Conservation (phyloP, 257 asterid species). For the Verbena officinalis region DNA sequence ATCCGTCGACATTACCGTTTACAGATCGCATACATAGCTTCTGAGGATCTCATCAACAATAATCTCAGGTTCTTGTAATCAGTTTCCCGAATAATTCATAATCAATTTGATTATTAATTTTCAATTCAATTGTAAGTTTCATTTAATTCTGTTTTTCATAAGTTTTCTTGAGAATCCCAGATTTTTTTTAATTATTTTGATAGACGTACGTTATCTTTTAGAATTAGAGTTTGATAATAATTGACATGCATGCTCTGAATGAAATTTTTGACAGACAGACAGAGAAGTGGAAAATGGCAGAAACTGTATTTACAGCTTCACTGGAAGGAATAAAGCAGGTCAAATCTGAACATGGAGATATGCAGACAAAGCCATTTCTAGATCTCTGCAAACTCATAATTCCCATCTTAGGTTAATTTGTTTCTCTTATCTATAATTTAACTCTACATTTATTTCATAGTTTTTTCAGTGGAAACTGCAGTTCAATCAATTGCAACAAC, state of each 20-base stretch:
- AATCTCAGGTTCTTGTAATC: constrained; percentile 29
- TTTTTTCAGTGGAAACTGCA: no score
- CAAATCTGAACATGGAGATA: constrained; percentile 72
- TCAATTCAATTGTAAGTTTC: no score
- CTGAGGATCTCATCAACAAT: background rate
- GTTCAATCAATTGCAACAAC: no score
- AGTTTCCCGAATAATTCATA: background rate
- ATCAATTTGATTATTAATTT: background rate
- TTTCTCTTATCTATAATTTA: no score
- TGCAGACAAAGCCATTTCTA: constrained; percentile 73
- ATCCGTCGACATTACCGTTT: background rate
- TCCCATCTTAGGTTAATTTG: constrained; percentile 89
- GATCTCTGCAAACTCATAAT: constrained; percentile 76
- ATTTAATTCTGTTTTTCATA: background rate
- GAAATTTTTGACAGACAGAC: constrained; percentile 15
- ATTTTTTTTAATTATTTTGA: background rate
- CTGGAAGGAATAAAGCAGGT: constrained; percentile 67
- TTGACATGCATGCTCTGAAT: background rate
- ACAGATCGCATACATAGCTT: background rate
- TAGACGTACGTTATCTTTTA: background rate
- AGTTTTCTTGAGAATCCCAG: constrained; percentile 6
- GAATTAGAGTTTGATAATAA: background rate
- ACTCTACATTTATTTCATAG: no score
- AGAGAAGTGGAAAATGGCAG: constrained; percentile 47
- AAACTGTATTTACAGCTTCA: constrained; percentile 61